Conservation (phyloP, 495 filamentous ascomycete species). For the Penicillium samsonianum region DNA sequence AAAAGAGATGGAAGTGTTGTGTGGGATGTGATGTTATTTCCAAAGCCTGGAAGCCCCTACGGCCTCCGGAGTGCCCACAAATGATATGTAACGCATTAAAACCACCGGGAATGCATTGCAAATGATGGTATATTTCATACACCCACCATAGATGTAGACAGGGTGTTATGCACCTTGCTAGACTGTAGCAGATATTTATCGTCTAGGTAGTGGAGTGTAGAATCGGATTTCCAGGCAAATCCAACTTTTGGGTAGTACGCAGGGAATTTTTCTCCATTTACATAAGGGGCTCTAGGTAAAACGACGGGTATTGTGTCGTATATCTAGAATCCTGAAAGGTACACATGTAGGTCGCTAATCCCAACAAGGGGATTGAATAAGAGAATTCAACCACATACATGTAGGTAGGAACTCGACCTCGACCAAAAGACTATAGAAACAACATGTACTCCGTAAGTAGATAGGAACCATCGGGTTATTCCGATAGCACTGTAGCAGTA, state of each 20-base stretch:
- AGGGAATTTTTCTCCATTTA: too few species aligned
- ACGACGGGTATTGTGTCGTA: background rate
- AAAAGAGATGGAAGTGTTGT: background rate
- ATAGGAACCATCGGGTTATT: background rate
- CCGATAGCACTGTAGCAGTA: background rate
- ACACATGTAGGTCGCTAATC: background rate
- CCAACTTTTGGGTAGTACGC: background rate
- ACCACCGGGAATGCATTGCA: background rate
- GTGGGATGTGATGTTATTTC: background rate
- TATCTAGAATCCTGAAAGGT: background rate
- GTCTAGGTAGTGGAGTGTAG: background rate
- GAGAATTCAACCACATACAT: too few species aligned
- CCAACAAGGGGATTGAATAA: background rate
- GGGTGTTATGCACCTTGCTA: background rate
- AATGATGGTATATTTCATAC: background rate
- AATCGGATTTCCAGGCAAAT: background rate
- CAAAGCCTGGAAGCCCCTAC: background rate
- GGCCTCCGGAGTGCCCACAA: background rate
- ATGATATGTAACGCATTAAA: background rate
- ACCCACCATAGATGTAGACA: background rate
- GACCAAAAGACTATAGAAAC: background rate
- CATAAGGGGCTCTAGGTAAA: too few species aligned
- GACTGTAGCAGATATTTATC: background rate
- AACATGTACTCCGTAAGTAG: background rate
- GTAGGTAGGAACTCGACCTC: too few species aligned